Evolutionary conservation across 257 asterid species (phyloP).

Genomic region (Capsicum baccatum): DNA sequence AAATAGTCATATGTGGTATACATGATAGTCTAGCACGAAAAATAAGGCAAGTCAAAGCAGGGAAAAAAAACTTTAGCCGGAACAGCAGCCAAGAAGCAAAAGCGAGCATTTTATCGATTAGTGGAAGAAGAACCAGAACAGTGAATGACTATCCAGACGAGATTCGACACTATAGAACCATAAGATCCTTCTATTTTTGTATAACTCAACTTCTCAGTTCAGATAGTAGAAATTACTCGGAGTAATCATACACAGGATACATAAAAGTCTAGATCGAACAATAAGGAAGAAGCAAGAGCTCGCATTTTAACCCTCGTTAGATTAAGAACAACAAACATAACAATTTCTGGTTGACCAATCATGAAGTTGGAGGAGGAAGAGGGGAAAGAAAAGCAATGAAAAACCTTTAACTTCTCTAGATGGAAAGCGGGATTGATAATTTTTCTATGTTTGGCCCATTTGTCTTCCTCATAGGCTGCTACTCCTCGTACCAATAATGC

Average conservation of each 20-base stretch:
- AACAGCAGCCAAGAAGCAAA: slow-evolving; percentile 10
- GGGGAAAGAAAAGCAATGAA: background rate
- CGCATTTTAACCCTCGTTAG: background rate
- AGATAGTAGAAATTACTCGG: background rate
- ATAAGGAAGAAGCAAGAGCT: background rate
- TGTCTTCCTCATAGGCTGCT: slow-evolving; percentile 39
- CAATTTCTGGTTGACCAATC: background rate
- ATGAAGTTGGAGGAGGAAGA: background rate
- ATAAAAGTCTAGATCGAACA: background rate
- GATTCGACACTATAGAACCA: background rate
- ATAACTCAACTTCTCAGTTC: background rate
- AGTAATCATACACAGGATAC: background rate
- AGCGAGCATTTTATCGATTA: background rate
- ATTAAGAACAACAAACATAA: background rate
- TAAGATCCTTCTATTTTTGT: background rate
- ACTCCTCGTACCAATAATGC: slow-evolving; percentile 49
- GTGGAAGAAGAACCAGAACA: background rate
- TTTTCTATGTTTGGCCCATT: slow-evolving; percentile 69
- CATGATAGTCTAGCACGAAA: background rate
- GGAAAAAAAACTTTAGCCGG: too few relatives aligned
- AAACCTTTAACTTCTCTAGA: slow-evolving; percentile 16
- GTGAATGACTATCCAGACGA: background rate
- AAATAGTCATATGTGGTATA: background rate
- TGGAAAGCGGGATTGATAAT: slow-evolving; percentile 36
- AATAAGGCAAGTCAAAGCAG: background rate